Evolutionary conservation across 768 basidiomycete species (phyloP), one percentile per base, ranked within the genome.

Genomic region (Cystofilobasidium ferigula): DNA sequence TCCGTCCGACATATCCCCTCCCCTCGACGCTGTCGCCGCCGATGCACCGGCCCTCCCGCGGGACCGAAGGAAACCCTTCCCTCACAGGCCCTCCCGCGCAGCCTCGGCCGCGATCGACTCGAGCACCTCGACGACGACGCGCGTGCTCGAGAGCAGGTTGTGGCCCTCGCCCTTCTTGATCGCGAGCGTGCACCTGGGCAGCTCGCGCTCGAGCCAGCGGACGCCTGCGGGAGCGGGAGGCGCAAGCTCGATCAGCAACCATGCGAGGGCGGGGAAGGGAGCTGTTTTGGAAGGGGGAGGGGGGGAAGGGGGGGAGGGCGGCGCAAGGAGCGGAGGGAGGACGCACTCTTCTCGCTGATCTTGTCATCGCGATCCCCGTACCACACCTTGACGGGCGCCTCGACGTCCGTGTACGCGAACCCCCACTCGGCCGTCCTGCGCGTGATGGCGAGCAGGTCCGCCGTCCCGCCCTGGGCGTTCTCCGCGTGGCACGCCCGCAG

Each of bases 331-430:
- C 30, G 14, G 24, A 34, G 16, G n/a, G 57, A 34, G 4, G 43
- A 60, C 66, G 38, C 43, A 53, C 89, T 88, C 71, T 86, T 85
- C 74, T 94, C 87, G 38, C 86, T 86, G 68, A 99, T 94, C 78
- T 86, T 87, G 76, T 97, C 94, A 75, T 99, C 94, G 69, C 81
- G 83, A 71, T 91, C 88, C 3, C 94, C 94, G 70, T 91, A 91
- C 90, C 90, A 97, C 45, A 99, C 85, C 48, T 82, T 83, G 54
- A 89, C 86, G 34, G 77, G 79, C 71, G 87, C 85, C 18, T 83
- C 83, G 70, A 93, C 87, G 26, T 87, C 82, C 20, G 81, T 75
- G 73, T 97, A 97, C 13, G 85, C 85, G 77, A 95, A 93, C 0
- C 89, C 94, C 88, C 88, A 90, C 1, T 88, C 85, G 69, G 85